Base-by-base conservation (phyloP, 495 filamentous ascomycete genomes). In the Neurospora sp. region DNA sequence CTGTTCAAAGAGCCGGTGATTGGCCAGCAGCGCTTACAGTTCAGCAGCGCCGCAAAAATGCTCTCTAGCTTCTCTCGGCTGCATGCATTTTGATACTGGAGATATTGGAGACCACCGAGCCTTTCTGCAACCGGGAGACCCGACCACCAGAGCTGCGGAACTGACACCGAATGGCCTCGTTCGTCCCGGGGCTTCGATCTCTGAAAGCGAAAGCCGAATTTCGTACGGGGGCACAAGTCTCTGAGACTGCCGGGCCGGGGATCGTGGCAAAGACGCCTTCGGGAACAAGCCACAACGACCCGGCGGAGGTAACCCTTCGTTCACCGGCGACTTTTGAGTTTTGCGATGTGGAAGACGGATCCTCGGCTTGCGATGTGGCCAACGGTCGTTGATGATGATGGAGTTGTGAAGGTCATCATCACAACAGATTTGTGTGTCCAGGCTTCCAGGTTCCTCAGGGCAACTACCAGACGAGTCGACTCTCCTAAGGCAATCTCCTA, bases 41-140 rank as follows among this genome's bases (percentile, higher is more conserved):
- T 31, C 31, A 31, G 31, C 31, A 31, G 31, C 31, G 31, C 27
- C 27, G 27, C 27, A 27, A 27, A 27, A 2, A 27, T 27, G 27
- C 27, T 27, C 27, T 27, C 77, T 79, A 79, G 39, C 72, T 72
- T 9, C 18, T 71, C 74, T 73, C 38, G 54, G 72, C 73, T 72
- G 69, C 72, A 70, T 77, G 71, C 73, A 78, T 75, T n/a, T 39
- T n/a, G 16, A 44, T 39, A 44, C 9, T 18, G 39, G 39, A 44
- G 35, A 40, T 40, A 70, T 37, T 70, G 69, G 39, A 12, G 20
- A 40, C 69, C 69, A n/a, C 20, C 23, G 23, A 62, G 23, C 12
- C 54, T 31, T 62, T 66, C 54, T 66, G 54, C 54, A 66, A 59
- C 48, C n/a, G 46, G n/a, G 46, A 12, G 9, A 23, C 20, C 11